These are phyloP conservation scores for Colletotrichum cordylinicola DNA, from an alignment of 2,329 filamentous ascomycete species.

Conservation along the genomic window DNA sequence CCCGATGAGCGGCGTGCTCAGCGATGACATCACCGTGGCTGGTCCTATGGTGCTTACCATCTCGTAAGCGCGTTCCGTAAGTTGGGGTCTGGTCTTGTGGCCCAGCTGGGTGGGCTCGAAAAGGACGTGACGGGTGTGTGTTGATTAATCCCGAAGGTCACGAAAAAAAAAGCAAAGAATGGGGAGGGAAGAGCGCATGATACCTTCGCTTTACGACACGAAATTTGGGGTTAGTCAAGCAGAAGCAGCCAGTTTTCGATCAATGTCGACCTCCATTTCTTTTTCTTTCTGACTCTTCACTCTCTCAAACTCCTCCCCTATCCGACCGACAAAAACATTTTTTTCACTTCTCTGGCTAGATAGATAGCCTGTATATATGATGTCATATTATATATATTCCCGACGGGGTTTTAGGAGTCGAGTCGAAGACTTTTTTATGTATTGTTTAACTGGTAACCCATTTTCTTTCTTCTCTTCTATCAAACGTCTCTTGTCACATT, in stretches of 20 bases:
- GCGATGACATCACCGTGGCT: conserved; percentile 69
- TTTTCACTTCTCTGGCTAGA: conserved; percentile 22
- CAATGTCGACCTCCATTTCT: conserved; percentile 17
- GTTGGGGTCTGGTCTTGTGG: neutral
- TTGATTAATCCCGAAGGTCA: conserved; percentile 20
- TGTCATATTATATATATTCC: conserved; percentile 28
- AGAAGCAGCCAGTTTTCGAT: conserved; percentile 19
- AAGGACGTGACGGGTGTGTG: conserved; percentile 7
- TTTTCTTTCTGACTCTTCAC: conserved; percentile 14
- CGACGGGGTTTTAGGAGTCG: conserved; percentile 23
- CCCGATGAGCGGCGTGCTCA: conserved; percentile 56
- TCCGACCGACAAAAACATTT: conserved; percentile 3
- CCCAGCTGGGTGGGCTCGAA: neutral
- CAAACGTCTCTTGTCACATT: neutral
- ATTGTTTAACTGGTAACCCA: conserved; percentile 21
- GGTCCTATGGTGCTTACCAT: conserved; percentile 66
- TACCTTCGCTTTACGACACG: conserved; percentile 7
- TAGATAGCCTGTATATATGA: conserved; percentile 32
- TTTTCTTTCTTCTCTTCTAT: neutral
- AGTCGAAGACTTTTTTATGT: conserved; percentile 16
- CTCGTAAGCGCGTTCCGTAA: conserved; percentile 39
- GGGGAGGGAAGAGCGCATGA: conserved; percentile 2
- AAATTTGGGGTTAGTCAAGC: conserved; percentile 13
- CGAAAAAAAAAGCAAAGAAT: neutral
- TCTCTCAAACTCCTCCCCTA: conserved; percentile 12